Evolutionary conservation across 768 basidiomycete genomes (phyloP).

Genomic region (Krasilnikovozyma curviuscula): DNA sequence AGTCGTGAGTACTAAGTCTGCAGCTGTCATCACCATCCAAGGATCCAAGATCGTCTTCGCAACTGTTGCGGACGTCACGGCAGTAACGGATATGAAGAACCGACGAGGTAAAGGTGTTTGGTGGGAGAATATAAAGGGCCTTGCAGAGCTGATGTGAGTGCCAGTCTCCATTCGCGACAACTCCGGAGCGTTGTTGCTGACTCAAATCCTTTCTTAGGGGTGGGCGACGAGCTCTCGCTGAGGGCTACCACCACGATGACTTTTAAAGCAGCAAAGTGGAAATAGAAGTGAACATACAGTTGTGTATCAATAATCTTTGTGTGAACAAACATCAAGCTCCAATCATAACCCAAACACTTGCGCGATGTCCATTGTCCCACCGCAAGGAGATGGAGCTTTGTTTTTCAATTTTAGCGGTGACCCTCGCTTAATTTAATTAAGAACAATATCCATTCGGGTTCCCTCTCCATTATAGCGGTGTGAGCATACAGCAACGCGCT

Average conservation of each 20-base stretch:
- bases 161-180: slow-evolving; percentile 14
- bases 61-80: slow-evolving; percentile 60
- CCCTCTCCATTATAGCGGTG: no score
- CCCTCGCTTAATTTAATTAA: no score
- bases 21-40: slow-evolving; percentile 82
- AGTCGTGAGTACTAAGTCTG: slow-evolving; percentile 34
- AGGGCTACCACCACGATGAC: slow-evolving; percentile 10
- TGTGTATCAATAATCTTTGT: no score
- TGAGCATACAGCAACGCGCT: no score
- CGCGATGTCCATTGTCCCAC: no score
- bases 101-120: slow-evolving; percentile 56
- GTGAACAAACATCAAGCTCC: no score
- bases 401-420: no score
- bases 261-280: background rate
- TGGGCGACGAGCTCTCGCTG: slow-evolving; percentile 1
- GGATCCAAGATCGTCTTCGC: slow-evolving; percentile 63
- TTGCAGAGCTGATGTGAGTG: slow-evolving; percentile 54
- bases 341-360: no score
- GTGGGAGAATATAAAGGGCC: slow-evolving; percentile 51
- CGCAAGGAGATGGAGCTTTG: no score
- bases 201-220: background rate
- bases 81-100: slow-evolving; percentile 77
- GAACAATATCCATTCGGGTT: no score
- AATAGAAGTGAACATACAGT: no score
- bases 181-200: background rate